Base-by-base conservation (phyloP, 176 grass and related monocot species). In the Musa acuminata region DNA sequence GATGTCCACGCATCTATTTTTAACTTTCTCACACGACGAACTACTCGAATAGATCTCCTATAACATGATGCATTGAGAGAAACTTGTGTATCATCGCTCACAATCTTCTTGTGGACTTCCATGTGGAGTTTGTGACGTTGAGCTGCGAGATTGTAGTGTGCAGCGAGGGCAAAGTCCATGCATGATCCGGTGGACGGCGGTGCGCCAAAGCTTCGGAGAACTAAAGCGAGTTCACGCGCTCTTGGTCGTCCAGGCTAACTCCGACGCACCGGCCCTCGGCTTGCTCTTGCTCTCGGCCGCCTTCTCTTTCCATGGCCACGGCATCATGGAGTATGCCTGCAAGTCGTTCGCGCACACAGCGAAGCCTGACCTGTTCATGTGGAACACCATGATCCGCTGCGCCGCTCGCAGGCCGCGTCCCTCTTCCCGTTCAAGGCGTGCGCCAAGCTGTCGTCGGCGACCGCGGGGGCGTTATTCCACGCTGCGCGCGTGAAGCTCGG, bases 331-430 rank as follows among this genome's bases (percentile, higher is more conserved):
- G 50, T 81, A 89, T 78, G 83, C 87, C 13, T 63, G 55, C 63
- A 78, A 58, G n/a, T 12, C 86, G 69, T 86, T 86, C 55, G 83
- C 82, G 24, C 76, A 77, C 80, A 89, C 86, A 8, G 73, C 69
- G 9, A 11, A 62, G 51, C 80, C 80, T 22, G 83, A 89, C 80
- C 63, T 86, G 54, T 85, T 89, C 63, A 83, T 85, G 73, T 84
- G 82, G 69, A 89, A 85, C 55, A 58, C 83, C 77, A 71, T 89
- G 80, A 13, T 85, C 0, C 76, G 73, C 6, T 77, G 83, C 13
- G 66, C 79, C 64, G 67, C 77, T 51, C 11, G 6, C n/a, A 14
- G 1, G 77, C 87, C 1, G 75, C 82, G 49, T 12, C 21, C 2
- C 0, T 80, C 67, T 89, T 82, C 80, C 77, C 85, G 52, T 77